Base-by-base conservation (phyloP, 306 rosid genomes). In the Adenanthera pavonina region DNA sequence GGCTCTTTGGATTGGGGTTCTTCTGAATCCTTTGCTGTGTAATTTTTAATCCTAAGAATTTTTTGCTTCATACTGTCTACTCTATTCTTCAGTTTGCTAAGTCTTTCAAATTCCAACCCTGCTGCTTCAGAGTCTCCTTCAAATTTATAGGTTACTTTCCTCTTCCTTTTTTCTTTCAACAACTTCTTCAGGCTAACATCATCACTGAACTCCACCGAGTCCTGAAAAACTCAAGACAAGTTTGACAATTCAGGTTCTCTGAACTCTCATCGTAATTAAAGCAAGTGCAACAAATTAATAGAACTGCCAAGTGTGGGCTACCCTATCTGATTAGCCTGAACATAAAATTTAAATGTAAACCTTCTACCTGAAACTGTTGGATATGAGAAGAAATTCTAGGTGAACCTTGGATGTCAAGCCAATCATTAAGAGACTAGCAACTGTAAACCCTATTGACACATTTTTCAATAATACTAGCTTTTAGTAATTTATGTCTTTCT, bases 171-270 rank as follows among this genome's bases (percentile, higher is more conserved):
- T 67, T 83, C 85, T 78, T 91, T 86, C 80, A 90, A 74, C 61
- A 92, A 89, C 80, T 85, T 91, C 94, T 89, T 94, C 91, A 92
- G 85, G 88, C 86, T 89, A 79, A 88, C 91, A 77, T 91, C 92
- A 81, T 91, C 97, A 19, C 89, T 80, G 62, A 81, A 54, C 69
- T 88, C 96, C 81, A 46, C 16, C 1, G 51, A 80, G 41, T 89
- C 97, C 98, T 94, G 89, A 53, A 87, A 30, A 30, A 61, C 83
- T 75, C 38, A 41, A 57, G 30, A 14, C 33, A 46, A 51, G 61
- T 43, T 38, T 41, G 72, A 51, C 75, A 44, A 47, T 11, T 34
- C 61, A 57, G 73, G 80, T 52, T 56, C 20, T 16, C 10, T 6
- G n/a, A 2, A 6, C 35, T 33, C 47, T 20, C 14, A 73, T 54